These are phyloP conservation scores for Hypomyces rosellus DNA, from an alignment of 2,329 filamentous ascomycete genomes.

Conservation along the genomic window DNA sequence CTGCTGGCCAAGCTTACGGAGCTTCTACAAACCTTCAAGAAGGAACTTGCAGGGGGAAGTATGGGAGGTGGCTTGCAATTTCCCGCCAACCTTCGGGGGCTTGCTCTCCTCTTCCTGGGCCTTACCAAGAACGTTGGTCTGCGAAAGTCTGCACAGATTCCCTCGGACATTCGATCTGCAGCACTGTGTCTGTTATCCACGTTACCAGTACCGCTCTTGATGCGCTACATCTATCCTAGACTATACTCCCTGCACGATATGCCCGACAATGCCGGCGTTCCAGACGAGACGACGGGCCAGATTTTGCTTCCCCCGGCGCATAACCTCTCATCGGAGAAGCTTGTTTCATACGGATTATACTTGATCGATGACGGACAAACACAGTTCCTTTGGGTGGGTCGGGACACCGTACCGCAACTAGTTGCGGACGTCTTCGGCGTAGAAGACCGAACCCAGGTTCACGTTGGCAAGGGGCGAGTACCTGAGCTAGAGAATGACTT, in stretches of 20 bases:
- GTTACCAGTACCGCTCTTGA: constrained; percentile 78
- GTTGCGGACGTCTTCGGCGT: constrained; percentile 86
- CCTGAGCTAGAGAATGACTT: constrained; percentile 92
- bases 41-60: constrained; percentile 91
- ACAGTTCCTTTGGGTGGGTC: constrained; percentile 94
- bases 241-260: constrained; percentile 91
- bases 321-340: constrained; percentile 81
- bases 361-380: constrained; percentile 96
- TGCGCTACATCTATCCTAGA: constrained; percentile 85
- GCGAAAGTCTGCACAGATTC: constrained; percentile 87
- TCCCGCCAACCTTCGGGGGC: constrained; percentile 80
- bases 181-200: constrained; percentile 93
- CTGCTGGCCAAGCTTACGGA: constrained; percentile 89
- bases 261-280: constrained; percentile 85
- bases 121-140: constrained; percentile 95
- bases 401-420: constrained; percentile 85
- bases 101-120: constrained; percentile 86
- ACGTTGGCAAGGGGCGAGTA: constrained; percentile 82
- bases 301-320: constrained; percentile 78
- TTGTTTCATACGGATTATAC: constrained; percentile 87
- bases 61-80: constrained; percentile 94
- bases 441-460: constrained; percentile 73
- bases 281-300: constrained; percentile 78
- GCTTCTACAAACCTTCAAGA: constrained; percentile 89
- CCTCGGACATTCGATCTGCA: constrained; percentile 86